Conservation (phyloP, 1,139 yeast species). For the Kodamaea sp. region DNA sequence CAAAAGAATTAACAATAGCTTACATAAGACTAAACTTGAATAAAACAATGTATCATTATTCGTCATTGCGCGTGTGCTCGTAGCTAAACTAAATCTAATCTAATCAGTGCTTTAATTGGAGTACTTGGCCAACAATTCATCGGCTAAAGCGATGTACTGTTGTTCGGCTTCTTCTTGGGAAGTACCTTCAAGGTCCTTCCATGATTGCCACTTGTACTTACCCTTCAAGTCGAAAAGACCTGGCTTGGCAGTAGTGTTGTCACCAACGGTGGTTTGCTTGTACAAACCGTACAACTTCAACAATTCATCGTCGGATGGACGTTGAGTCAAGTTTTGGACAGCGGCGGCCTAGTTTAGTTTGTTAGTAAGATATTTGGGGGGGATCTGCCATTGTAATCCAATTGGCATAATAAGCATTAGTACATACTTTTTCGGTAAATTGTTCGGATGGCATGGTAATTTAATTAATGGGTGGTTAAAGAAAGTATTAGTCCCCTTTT, state of each 20-base stretch:
- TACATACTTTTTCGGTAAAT: conserved; percentile 17
- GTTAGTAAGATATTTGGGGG: conserved; percentile 9
- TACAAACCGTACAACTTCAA: conserved; percentile 80
- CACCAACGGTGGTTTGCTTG: conserved; percentile 97
- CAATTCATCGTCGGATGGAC: conserved; percentile 85
- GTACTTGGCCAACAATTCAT: conserved; percentile 56
- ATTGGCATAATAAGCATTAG: neutral
- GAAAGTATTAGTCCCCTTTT: neutral
- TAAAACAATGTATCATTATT: no score
- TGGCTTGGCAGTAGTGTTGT: conserved; percentile 78
- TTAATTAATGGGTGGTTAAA: conserved; percentile 1
- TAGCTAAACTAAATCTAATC: no score
- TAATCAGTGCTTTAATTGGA: neutral
- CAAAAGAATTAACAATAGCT: conserved; percentile 6
- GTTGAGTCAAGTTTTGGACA: conserved; percentile 68
- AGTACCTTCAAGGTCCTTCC: conserved; percentile 85
- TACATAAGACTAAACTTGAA: no score
- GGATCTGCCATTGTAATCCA: conserved; percentile 1
- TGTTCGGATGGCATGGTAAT: conserved; percentile 16
- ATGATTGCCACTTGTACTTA: conserved; percentile 96
- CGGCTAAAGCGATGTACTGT: conserved; percentile 74
- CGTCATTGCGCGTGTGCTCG: no score
- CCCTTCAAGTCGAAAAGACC: conserved; percentile 91
- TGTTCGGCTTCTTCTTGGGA: conserved; percentile 88
- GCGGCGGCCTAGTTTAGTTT: conserved; percentile 62